Evolutionary conservation across 768 basidiomycete genomes (phyloP).

Genomic region (Leccinellum luteum): DNA sequence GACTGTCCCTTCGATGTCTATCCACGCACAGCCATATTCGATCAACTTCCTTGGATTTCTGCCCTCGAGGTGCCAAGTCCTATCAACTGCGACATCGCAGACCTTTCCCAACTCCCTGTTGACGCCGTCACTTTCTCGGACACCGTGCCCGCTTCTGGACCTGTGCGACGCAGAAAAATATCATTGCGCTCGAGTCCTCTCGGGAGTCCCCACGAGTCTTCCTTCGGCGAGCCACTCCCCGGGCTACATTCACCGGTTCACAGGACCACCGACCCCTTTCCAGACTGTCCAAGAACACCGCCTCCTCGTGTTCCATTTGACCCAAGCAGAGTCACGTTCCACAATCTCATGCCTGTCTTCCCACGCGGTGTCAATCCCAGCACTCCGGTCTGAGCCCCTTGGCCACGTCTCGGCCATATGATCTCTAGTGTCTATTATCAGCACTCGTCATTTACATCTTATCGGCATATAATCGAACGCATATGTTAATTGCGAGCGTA

Average conservation of each 20-base stretch:
- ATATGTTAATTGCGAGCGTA: conserved; percentile 30
- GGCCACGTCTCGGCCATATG: not conserved
- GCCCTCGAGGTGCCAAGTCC: conserved; percentile 49
- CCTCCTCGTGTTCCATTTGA: conserved; percentile 39
- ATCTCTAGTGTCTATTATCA: conserved; percentile 5
- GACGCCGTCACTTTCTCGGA: conserved; percentile 21
- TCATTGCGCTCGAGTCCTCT: conserved; percentile 52
- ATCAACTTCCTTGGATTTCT: conserved; percentile 67
- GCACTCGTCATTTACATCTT: conserved; percentile 22
- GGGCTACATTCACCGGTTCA: conserved; percentile 26
- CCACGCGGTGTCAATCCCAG: conserved; percentile 25
- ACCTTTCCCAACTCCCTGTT: conserved; percentile 57
- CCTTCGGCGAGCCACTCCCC: conserved; percentile 12
- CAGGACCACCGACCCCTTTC: conserved; percentile 25
- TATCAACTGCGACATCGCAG: conserved; percentile 56
- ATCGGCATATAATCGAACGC: conserved; percentile 29
- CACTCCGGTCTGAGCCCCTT: conserved; percentile 10
- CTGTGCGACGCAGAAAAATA: conserved; percentile 57
- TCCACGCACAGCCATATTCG: conserved; percentile 43
- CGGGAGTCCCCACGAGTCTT: conserved; percentile 23
- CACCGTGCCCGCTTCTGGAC: conserved; percentile 39
- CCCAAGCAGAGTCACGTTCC: conserved; percentile 50
- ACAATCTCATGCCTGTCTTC: conserved; percentile 62
- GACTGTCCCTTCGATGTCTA: conserved; percentile 40
- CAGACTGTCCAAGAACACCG: conserved; percentile 31